Conservation (phyloP, 306 rosid genomes). For the Lagenaria siceraria region DNA sequence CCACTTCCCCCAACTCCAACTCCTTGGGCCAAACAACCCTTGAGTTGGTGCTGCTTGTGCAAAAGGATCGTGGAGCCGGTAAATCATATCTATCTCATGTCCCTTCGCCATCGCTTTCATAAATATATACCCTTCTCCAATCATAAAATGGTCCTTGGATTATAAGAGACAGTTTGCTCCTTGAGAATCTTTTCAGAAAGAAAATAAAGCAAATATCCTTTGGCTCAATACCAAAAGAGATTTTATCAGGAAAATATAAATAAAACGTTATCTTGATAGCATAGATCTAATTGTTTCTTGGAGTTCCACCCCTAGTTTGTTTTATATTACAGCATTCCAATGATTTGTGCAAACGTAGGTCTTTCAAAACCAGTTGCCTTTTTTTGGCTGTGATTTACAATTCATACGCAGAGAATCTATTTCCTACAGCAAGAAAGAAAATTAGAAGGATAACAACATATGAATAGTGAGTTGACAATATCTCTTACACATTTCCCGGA, state of each 20-base stretch:
- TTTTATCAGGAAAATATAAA: too few relatives aligned
- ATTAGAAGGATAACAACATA: background rate
- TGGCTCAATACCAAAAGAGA: too few relatives aligned
- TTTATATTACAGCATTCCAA: background rate
- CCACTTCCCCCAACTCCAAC: too few relatives aligned
- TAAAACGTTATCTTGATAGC: too few relatives aligned
- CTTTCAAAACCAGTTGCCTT: background rate
- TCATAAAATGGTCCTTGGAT: background rate
- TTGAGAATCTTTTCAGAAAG: background rate
- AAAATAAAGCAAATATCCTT: background rate
- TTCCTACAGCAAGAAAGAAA: background rate
- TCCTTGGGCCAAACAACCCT: too few relatives aligned
- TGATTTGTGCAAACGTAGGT: background rate
- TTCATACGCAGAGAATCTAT: background rate
- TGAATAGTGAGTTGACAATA: background rate
- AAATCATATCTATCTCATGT: background rate
- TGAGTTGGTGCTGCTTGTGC: background rate
- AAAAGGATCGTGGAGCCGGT: background rate
- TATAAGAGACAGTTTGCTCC: background rate
- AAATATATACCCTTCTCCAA: background rate
- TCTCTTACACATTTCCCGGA: conserved; percentile 70
- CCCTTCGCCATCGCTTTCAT: background rate
- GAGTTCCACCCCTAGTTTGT: background rate
- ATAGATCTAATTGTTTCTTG: too few relatives aligned
- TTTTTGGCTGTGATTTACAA: background rate